Evolutionary conservation across 768 basidiomycete species (phyloP), one percentile per base, ranked within the genome.

Genomic region (Nevesoporus exiguus): DNA sequence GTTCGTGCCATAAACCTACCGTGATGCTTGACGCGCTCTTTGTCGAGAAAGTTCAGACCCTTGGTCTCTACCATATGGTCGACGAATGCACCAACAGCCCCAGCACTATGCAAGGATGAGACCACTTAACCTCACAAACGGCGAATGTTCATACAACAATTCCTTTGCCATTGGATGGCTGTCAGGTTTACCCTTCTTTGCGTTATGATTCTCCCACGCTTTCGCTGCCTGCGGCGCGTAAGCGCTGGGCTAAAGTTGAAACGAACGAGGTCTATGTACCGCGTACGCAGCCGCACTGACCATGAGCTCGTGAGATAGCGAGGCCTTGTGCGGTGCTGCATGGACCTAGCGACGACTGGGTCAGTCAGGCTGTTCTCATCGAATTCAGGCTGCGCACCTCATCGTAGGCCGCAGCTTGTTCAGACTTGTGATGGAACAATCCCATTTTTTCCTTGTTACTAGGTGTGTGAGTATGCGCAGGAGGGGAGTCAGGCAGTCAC

Each of bases 1-100:
- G n/a, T n/a, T n/a, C n/a, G n/a, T n/a, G n/a, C n/a, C n/a, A n/a
- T 3, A 2, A 7, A 47, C 66, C 57, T 8, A 70, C 70, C 70
- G 0, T 45, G 46, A 19, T 46, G 59, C 25, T 71, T 68, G 41
- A 50, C 51, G 7, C 53, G 54, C 22, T 67, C 34, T 36, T 15
- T 61, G 2, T 66, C 59, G 17, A 57, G 0, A 7, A 42, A 48
- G 31, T 71, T 59, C 56, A 64, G 27, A 10, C 66, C 66, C 33
- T 60, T 66, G n/a, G 58, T 68, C 56, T 70, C 68, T 21, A 31
- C 60, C 6, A 68, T 19, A 7, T 47, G 45, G 52, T 70, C 68
- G 24, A 71, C 13, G 41, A 45, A 62, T 10, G 31, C 68, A n/a
- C 70, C 70, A 1, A n/a, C n/a, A n/a, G n/a, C n/a, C n/a, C n/a